Evolutionary conservation across 2,329 filamentous ascomycete species (phyloP), one percentile per base, ranked within the genome.

Genomic region (Penicillium decumbens): DNA sequence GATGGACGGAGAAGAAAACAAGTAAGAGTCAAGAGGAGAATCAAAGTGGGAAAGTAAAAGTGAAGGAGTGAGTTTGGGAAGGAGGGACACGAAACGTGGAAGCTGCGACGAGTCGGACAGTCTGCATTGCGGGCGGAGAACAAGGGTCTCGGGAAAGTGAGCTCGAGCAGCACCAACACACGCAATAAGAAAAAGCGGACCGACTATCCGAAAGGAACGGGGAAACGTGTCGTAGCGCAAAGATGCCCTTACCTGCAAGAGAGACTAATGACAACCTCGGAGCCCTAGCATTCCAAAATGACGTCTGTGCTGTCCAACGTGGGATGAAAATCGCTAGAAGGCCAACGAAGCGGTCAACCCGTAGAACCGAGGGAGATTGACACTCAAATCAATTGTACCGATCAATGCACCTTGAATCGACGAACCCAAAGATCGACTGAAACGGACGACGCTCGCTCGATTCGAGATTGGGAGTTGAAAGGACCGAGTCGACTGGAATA

Each of bases 221-320:
- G 6, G 23, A n/a, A 24, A 40, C 8, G 38, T 2, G 12, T 13
- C 13, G 27, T n/a, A 40, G 12, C 38, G 7, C 20, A 23, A 23
- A n/a, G 28, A 54, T 48, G 24, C 40, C 52, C 58, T 61, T 60
- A 60, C 59, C 58, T 60, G 58, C 43, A 57, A 52, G 45, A 60
- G 50, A 47, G 32, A 55, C 55, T 59, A 61, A 54, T 52, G 54
- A 54, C 50, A 20, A 52, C 30, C 45, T 56, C 48, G 28, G 33
- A 54, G 47, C 39, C 51, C 54, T 55, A 53, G 56, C 59, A 61
- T 61, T 56, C 58, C 59, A 61, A 57, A 56, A 60, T 59, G 54
- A 61, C 54, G 58, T 60, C 59, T 56, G 52, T 23, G 45, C 39
- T 51, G 49, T 59, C 54, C 51, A 60, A 59, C 43, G 57, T 57